Conservation (phyloP, 169 alveolate genomes). For the Cryptosporidium sp. region DNA sequence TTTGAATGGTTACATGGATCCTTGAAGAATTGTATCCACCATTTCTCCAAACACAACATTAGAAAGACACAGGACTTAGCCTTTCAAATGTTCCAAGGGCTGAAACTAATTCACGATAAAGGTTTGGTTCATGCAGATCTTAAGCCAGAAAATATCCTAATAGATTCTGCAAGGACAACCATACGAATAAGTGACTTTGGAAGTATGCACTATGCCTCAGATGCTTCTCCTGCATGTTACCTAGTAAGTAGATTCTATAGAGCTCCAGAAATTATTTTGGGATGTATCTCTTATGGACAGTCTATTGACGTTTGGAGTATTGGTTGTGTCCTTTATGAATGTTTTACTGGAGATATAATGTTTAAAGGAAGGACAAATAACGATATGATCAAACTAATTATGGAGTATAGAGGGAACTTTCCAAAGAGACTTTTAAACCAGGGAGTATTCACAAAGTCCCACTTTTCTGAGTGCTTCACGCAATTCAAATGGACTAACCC, state of each 20-base stretch:
- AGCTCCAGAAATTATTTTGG: slow-evolving; percentile 98
- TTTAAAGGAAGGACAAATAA: slow-evolving; percentile 95
- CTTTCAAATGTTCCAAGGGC: slow-evolving; percentile 33
- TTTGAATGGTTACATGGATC: slow-evolving; percentile 92
- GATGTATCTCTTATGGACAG: slow-evolving; percentile 88
- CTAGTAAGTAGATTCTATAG: slow-evolving; percentile 96
- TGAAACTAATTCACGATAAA: slow-evolving; percentile 51
- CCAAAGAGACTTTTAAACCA: slow-evolving; percentile 91
- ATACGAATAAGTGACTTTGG: slow-evolving; percentile 98
- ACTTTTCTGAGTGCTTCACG: slow-evolving; percentile 85
- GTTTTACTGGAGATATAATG: slow-evolving; percentile 96
- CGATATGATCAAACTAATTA: slow-evolving; percentile 95
- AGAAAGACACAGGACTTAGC: slow-evolving; percentile 14
- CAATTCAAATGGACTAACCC: slow-evolving; percentile 82
- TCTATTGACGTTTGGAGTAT: slow-evolving; percentile 96
- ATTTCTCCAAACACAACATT: slow-evolving; percentile 19
- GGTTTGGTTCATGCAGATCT: slow-evolving; percentile 69
- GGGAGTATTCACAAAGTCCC: slow-evolving; percentile 88
- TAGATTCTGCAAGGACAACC: slow-evolving; percentile 86
- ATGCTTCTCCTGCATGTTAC: slow-evolving; percentile 91
- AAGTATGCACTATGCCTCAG: slow-evolving; percentile 91
- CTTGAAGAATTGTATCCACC: slow-evolving; percentile 83
- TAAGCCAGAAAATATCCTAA: slow-evolving; percentile 96
- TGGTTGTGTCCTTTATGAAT: slow-evolving; percentile 95
- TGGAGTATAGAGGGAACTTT: slow-evolving; percentile 94